Conservation (phyloP, 768 basidiomycete species). For the Termitomyces sp. region DNA sequence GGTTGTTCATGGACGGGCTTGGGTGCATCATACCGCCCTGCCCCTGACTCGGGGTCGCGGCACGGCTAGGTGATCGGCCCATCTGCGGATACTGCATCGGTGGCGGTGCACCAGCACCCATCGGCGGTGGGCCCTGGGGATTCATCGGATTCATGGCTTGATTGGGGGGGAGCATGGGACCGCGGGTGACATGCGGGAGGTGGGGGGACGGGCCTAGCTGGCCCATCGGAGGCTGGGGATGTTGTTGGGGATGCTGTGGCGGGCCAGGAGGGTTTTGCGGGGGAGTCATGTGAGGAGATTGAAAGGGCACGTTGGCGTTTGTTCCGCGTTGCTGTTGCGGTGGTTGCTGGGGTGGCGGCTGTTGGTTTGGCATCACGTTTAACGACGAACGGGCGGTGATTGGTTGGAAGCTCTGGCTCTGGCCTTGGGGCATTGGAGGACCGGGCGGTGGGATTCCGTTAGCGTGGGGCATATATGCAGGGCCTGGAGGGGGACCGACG, state of each 20-base stretch:
- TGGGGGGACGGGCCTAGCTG: slow-evolving; percentile 50
- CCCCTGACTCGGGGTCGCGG: slow-evolving; percentile 25
- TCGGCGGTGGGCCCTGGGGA: slow-evolving; percentile 18
- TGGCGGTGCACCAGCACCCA: slow-evolving; percentile 26
- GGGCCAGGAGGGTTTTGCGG: slow-evolving; percentile 39
- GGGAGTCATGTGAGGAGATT: slow-evolving; percentile 61
- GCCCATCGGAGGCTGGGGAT: slow-evolving; percentile 35
- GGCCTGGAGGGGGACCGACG: slow-evolving; percentile 17
- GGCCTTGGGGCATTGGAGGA: slow-evolving; percentile 20
- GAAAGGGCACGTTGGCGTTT: slow-evolving; percentile 52
- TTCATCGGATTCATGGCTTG: slow-evolving; percentile 33
- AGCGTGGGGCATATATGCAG: slow-evolving; percentile 14
- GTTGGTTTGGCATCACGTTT: slow-evolving; percentile 16
- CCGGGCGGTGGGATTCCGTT: slow-evolving; percentile 22
- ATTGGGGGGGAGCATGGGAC: slow-evolving; percentile 46
- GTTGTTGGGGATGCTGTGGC: slow-evolving; percentile 18
- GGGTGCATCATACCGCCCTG: slow-evolving; percentile 37
- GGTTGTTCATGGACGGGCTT: slow-evolving; percentile 52
- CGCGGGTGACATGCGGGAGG: slow-evolving; percentile 32
- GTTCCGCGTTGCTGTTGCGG: slow-evolving; percentile 33
- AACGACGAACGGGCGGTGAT: slow-evolving; percentile 13
- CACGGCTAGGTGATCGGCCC: slow-evolving; percentile 56
- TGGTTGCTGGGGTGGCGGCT: slow-evolving; percentile 12
- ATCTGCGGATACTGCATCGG: slow-evolving; percentile 34
- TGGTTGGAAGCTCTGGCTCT: slow-evolving; percentile 22